Evolutionary conservation across 139 green algal species (phyloP).

Genomic region (Volvox reticuliferus): DNA sequence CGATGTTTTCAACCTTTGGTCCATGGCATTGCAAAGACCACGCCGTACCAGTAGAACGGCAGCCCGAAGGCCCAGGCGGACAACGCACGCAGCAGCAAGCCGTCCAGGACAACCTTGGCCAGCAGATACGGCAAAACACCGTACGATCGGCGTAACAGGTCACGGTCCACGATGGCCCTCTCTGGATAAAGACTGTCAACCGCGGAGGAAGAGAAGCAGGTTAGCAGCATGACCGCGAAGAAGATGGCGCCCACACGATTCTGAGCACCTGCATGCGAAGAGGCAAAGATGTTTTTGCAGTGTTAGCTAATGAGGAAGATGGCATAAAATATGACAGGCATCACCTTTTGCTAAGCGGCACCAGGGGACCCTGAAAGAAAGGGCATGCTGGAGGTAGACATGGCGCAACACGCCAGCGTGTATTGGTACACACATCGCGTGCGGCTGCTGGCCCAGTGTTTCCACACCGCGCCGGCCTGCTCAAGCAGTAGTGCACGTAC

Average conservation of each 20-base stretch:
- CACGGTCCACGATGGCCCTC: slow-evolving; percentile 40
- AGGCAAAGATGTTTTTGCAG: neutral
- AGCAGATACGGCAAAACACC: slow-evolving; percentile 63
- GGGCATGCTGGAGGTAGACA: too few relatives aligned
- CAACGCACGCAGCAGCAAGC: slow-evolving; percentile 79
- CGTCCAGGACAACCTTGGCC: slow-evolving; percentile 72
- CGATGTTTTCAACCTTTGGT: too few relatives aligned
- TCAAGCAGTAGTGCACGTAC: too few relatives aligned
- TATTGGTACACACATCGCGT: too few relatives aligned
- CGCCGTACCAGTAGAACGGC: slow-evolving; percentile 75
- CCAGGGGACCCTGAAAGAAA: too few relatives aligned
- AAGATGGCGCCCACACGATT: slow-evolving; percentile 84
- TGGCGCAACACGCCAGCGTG: too few relatives aligned
- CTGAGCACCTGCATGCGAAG: slow-evolving; percentile 55
- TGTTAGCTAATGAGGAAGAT: too few relatives aligned
- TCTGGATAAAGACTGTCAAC: slow-evolving; percentile 80
- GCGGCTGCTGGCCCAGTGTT: too few relatives aligned
- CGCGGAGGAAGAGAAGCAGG: slow-evolving; percentile 77
- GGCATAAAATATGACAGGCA: too few relatives aligned
- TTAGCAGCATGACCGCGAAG: slow-evolving; percentile 82
- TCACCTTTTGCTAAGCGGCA: too few relatives aligned
- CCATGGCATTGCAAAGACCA: too few relatives aligned
- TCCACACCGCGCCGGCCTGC: too few relatives aligned
- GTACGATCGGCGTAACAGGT: slow-evolving; percentile 39
- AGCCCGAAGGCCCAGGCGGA: slow-evolving; percentile 72